Base-by-base conservation (phyloP, 495 filamentous ascomycete genomes). In the Xylaria scruposa region DNA sequence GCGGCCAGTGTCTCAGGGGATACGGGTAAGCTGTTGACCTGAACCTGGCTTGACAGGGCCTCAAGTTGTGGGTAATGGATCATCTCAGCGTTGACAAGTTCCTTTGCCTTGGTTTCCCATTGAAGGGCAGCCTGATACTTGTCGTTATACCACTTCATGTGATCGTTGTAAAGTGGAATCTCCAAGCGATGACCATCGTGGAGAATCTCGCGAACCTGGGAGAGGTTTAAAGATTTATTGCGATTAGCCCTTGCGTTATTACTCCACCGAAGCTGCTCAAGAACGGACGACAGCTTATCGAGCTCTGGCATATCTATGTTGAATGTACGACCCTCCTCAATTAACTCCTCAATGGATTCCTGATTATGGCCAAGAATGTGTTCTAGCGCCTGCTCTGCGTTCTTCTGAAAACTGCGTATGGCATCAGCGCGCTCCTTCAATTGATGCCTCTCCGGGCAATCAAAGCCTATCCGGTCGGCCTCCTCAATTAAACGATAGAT, bases 241-340 rank as follows among this genome's bases (percentile, higher is more conserved):
- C 90, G 89, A 69, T 84, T 89, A 63, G 89, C 86, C 53, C 87
- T 84, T 56, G 92, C 94, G 67, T 91, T 89, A 63, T 97, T 91
- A 70, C 91, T 91, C 96, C 96, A 99, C 76, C 91, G 93, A 78
- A 95, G 88, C 79, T 97, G 92, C 67, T 93, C 91, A 29, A 97
- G 85, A 42, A 95, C 87, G 59, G 89, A 89, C 53, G 94, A 91
- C 24, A 99, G 86, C 72, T 90, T 84, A 70, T 97, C 95, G 44
- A 98, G 88, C 83, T 99, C 97, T 12, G 94, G 93, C 65, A 98
- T 92, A 76, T 98, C 96, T 66, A 99, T 91, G 77, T 97, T 97
- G 80, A 97, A 98, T 64, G 89, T 89, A 68, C 92, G 92, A 26
- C 96, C 94, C 64, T 90, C 85, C 75, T 98, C 96, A 61, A 97